Conservation (phyloP, 2,329 filamentous ascomycete genomes). For the Aspergillus latus region DNA sequence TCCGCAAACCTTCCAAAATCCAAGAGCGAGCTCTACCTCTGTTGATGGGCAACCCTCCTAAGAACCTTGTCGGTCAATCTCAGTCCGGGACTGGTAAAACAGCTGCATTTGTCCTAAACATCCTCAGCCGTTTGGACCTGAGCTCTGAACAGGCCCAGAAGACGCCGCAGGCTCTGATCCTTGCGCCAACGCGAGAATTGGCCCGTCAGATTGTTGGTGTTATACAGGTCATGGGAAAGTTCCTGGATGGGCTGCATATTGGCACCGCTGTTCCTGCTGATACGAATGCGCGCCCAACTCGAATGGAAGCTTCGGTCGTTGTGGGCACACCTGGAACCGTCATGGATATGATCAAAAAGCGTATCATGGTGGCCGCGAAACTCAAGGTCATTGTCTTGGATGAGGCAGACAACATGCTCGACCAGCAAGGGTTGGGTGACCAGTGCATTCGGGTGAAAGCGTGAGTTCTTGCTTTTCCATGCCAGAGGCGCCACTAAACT, state of each 20-base stretch:
- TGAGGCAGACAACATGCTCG: conserved; percentile 98
- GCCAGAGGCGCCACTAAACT: conserved; percentile 4
- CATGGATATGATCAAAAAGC: conserved; percentile 77
- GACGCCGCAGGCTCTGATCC: conserved; percentile 76
- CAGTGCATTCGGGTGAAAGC: conserved; percentile 88
- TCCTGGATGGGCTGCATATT: conserved; percentile 72
- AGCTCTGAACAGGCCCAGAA: conserved; percentile 55
- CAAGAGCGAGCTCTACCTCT: conserved; percentile 92
- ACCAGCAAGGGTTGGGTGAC: conserved; percentile 90
- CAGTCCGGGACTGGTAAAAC: conserved; percentile 99
- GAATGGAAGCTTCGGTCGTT: conserved; percentile 73
- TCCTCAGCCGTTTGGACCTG: conserved; percentile 82
- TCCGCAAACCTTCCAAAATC: conserved; percentile 95
- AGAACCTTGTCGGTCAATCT: conserved; percentile 97
- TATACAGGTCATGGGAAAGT: conserved; percentile 77
- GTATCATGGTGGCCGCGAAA: conserved; percentile 68
- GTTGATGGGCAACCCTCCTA: conserved; percentile 79
- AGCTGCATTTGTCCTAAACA: conserved; percentile 90
- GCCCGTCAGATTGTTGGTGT: conserved; percentile 92
- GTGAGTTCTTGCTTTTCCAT: conserved; percentile 52
- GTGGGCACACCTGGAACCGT: conserved; percentile 94
- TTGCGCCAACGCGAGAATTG: conserved; percentile 91
- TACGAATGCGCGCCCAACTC: conserved; percentile 65
- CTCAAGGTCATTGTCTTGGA: conserved; percentile 87
- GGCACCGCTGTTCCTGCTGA: conserved; percentile 80